Evolutionary conservation across 345 rosid genomes (phyloP), one percentile per base, ranked within the genome.

Genomic region (Excoecaria cochinchinensis): DNA sequence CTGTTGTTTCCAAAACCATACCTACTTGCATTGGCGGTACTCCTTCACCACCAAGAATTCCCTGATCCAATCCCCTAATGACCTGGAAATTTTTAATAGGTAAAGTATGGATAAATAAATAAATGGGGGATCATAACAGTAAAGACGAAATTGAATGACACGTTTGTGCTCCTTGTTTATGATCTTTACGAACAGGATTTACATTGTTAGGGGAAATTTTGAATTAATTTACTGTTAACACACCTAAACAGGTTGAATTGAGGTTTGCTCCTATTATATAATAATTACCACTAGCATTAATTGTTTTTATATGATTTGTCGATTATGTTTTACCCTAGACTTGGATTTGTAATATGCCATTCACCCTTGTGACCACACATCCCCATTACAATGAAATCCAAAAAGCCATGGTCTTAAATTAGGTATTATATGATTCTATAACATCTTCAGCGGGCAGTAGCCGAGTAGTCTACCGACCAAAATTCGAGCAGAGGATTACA

Each of bases 1-100:
- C 53, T 63, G n/a, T 3, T 48, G 3, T 53, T 46, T 76, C 79
- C 56, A 39, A 61, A 76, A 31, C 4, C 86, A 25, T 90, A 91
- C 98, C 98, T 56, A 88, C 87, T 72, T 80, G 84, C 99, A 95
- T 91, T 9, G 99, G 94, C 70, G 96, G 92, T 68, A 95, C 98
- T 78, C 95, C 99, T 72, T 89, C 92, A 6, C 96, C 97, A 53
- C 97, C 99, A 9, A 85, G 67, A 79, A 95, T 95, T 76, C 97
- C 99, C 81, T 92, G 98, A 81, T 95, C 98, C 78, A 95, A 79
- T 71, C 99, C 97, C 74, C 75, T 88, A 68, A 88, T 89, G 73
- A 95, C 98, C 99, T 95, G 84, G 55, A 72, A 80, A n/a, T 21
- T n/a, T 75, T 16, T 13, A 15, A 6, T 1, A 25, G 11, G 55